Conservation (phyloP, 2,329 filamentous ascomycete genomes). For the Cryphonectria carpinicola region DNA sequence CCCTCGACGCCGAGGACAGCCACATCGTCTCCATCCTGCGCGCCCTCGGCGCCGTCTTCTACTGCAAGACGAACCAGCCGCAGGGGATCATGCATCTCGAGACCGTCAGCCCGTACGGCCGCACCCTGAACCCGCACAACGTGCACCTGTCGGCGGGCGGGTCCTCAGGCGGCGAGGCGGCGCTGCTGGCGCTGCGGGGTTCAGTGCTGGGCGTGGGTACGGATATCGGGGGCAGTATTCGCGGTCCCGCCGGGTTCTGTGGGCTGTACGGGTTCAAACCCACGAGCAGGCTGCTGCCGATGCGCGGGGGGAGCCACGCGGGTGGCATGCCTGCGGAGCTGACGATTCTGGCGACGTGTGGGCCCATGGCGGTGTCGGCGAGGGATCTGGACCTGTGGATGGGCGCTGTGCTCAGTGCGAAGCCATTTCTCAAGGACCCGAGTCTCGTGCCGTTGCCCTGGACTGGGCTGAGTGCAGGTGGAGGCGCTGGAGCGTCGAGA, state of each 20-base stretch:
- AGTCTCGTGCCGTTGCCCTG: slow-evolving; percentile 38
- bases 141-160: slow-evolving; percentile 65
- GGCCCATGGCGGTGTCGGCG: slow-evolving; percentile 40
- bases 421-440: slow-evolving; percentile 37
- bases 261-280: slow-evolving; percentile 38
- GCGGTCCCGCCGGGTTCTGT: slow-evolving; percentile 43
- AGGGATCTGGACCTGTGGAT: slow-evolving; percentile 43
- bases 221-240: slow-evolving; percentile 48
- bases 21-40: slow-evolving; percentile 61
- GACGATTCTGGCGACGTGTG: slow-evolving; percentile 40
- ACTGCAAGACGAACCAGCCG: slow-evolving; percentile 72
- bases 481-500: neutral
- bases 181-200: slow-evolving; percentile 46
- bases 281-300: slow-evolving; percentile 34
- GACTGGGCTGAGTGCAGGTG: slow-evolving; percentile 22
- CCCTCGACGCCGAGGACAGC: slow-evolving; percentile 55
- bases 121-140: slow-evolving; percentile 67
- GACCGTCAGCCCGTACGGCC: slow-evolving; percentile 63
- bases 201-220: slow-evolving; percentile 47
- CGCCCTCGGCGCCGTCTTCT: slow-evolving; percentile 63
- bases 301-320: slow-evolving; percentile 32
- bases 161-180: slow-evolving; percentile 61
- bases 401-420: slow-evolving; percentile 31
- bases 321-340: slow-evolving; percentile 38
- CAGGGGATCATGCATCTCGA: slow-evolving; percentile 61